Base-by-base conservation (phyloP, 2,329 filamentous ascomycete species). In the Sporothrix globosa region DNA sequence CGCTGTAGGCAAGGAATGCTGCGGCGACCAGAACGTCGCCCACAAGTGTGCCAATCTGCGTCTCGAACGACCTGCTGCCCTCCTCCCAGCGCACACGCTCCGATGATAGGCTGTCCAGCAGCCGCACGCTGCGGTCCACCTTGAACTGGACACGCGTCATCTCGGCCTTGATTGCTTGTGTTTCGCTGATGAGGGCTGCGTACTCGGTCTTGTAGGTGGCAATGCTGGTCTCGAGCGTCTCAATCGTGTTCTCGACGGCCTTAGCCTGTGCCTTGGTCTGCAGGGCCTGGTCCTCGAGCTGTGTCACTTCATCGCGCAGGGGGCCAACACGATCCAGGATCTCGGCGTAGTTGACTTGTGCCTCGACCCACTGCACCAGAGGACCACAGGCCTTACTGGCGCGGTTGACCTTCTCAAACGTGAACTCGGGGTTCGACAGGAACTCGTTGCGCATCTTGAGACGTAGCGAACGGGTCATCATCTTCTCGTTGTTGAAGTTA, bases 131-230 rank as follows among this genome's bases (percentile, higher is more conserved):
- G 78, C 96, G 91, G 79, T 98, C 93, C 70, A 99, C 96, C 86
- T 99, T 99, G 84, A 94, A 97, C 80, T 99, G 92, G 9, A 99
- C 96, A 72, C 93, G 90, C 72, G 90, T 89, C 96, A 99, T 98
- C 82, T 99, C 96, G 0, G 91, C 84, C 83, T 98, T 98, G 87
- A 99, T 98, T 4, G 93, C 92, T 79, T 98, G 92, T 0, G 94
- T 97, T 82, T 99, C 93, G 80, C 94, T 97, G 79, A 99, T 97
- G 73, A 99, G 87, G 7, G 92, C 90, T 60, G 94, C 95, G 77
- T 99, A 99, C 81, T 99, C 96, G 0, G 88, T 90, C 86, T 98
- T 97, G 87, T 98, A 98, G 0, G 89, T 93, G 48, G 90, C 92
- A 79, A 99, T 99, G 80, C 94, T 97, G 75, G 89, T 85, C 80